Conservation (phyloP, 108 stramenopile species). For the Stephanodiscus triporus region DNA sequence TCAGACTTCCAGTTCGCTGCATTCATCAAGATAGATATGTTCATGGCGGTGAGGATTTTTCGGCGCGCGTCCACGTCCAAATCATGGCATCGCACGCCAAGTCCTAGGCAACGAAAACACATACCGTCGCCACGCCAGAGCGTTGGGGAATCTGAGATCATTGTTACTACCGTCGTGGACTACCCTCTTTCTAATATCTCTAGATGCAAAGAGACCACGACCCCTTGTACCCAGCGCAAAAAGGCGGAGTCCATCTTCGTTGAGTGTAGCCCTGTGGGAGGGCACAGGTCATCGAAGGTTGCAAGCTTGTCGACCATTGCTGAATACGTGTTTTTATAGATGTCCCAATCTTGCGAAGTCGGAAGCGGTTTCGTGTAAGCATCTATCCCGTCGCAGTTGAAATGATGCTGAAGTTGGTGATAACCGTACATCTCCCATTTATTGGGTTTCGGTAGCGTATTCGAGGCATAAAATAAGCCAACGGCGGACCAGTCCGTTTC, state of each 20-base stretch:
- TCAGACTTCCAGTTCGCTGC: not conserved
- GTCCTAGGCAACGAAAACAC: slow-evolving; percentile 22
- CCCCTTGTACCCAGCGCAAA: not conserved
- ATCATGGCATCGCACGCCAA: slow-evolving; percentile 38
- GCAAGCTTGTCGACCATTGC: not conserved
- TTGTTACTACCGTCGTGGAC: too few relatives aligned
- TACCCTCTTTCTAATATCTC: too few relatives aligned
- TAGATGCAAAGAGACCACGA: slow-evolving; percentile 32
- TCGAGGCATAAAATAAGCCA: too few relatives aligned
- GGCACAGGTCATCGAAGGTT: slow-evolving; percentile 19
- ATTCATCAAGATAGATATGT: slow-evolving; percentile 23
- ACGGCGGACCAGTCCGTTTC: not conserved
- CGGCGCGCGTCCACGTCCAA: slow-evolving; percentile 21
- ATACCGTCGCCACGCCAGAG: slow-evolving; percentile 13
- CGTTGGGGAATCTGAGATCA: not conserved
- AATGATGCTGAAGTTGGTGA: not conserved
- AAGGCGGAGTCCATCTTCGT: slow-evolving; percentile 8
- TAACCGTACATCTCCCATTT: slow-evolving; percentile 10
- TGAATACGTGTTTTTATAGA: not conserved
- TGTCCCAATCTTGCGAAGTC: not conserved
- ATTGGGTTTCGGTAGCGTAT: slow-evolving; percentile 4
- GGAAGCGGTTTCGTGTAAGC: not conserved
- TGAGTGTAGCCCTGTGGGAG: slow-evolving; percentile 6
- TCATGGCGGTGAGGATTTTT: slow-evolving; percentile 15
- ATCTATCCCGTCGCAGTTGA: slow-evolving; percentile 2